Conservation (phyloP, 352 stramenopile species). For the Elongisporangium undulatum region DNA sequence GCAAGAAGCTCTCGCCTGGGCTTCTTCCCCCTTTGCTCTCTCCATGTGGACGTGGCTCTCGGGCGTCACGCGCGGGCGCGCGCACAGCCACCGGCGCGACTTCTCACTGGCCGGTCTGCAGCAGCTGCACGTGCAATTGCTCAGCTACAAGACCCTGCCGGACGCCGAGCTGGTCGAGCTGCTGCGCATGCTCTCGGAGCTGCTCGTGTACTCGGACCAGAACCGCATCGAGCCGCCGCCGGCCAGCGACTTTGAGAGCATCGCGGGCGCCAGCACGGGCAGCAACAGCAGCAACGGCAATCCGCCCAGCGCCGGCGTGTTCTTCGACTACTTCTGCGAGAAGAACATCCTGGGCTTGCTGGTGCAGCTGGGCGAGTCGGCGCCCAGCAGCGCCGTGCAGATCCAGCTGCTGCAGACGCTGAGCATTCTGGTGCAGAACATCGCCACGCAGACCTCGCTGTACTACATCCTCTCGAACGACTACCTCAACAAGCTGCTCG, state of each 20-base stretch:
- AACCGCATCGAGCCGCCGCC: slow-evolving; percentile 34
- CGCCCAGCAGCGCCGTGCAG: slow-evolving; percentile 67
- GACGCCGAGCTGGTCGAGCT: slow-evolving; percentile 80
- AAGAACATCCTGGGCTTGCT: slow-evolving; percentile 93
- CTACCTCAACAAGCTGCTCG: slow-evolving; percentile 91
- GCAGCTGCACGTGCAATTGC: slow-evolving; percentile 68
- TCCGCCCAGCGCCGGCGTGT: slow-evolving; percentile 36
- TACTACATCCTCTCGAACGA: slow-evolving; percentile 97
- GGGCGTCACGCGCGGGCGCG: slow-evolving; percentile 9
- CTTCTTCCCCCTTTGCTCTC: background rate
- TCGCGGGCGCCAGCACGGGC: slow-evolving; percentile 1
- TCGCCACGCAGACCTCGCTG: slow-evolving; percentile 84
- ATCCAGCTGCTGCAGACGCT: slow-evolving; percentile 93
- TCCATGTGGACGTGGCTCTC: slow-evolving; percentile 44
- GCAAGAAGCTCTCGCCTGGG: background rate
- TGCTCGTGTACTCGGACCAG: slow-evolving; percentile 88
- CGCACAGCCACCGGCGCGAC: slow-evolving; percentile 23
- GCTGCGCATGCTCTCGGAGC: slow-evolving; percentile 75
- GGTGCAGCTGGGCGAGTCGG: slow-evolving; percentile 70
- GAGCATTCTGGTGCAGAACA: slow-evolving; percentile 90
- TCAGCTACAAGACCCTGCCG: slow-evolving; percentile 43
- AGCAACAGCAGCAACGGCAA: slow-evolving; percentile 1
- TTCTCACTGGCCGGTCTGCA: slow-evolving; percentile 73
- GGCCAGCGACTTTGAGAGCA: slow-evolving; percentile 11
- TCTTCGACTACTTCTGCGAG: slow-evolving; percentile 97